phyloP scores from a whole-genome alignment of 108 stramenopile species.

The Pseudonitzschia pungens region DNA sequence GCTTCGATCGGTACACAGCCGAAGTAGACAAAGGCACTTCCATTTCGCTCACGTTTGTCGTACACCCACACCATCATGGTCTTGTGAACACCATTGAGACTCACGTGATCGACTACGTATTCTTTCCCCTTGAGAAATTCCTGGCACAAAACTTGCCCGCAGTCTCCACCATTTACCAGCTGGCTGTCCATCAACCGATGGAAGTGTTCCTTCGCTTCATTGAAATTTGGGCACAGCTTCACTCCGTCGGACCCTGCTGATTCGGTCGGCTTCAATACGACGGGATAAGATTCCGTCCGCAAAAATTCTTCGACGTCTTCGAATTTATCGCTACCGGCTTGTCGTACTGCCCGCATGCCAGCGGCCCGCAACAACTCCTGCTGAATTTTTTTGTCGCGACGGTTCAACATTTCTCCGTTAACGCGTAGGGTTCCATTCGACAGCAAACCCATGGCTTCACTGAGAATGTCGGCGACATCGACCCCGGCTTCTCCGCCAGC shows the following conservation, averaged over 20 bases:
- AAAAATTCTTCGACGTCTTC: conserved; percentile 77
- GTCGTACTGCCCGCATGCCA: conserved; percentile 81
- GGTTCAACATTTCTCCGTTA: conserved; percentile 50
- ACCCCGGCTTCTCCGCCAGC: conserved; percentile 88
- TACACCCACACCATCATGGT: conserved; percentile 89
- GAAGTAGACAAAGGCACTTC: conserved; percentile 82
- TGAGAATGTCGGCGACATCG: conserved; percentile 67
- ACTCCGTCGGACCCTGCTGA: conserved; percentile 86
- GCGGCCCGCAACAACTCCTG: conserved; percentile 71
- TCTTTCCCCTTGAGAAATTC: conserved; percentile 58
- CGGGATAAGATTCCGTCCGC: conserved; percentile 59
- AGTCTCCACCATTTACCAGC: conserved; percentile 52
- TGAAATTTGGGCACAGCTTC: conserved; percentile 46
- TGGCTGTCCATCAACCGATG: conserved; percentile 47
- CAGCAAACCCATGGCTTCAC: conserved; percentile 58
- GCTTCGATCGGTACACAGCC: conserved; percentile 69
- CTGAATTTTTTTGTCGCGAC: conserved; percentile 85
- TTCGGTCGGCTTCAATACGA: conserved; percentile 92
- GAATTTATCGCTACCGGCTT: conserved; percentile 76
- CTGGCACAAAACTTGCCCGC: conserved; percentile 44
- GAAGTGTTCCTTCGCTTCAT: conserved; percentile 60
- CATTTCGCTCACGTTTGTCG: conserved; percentile 91
- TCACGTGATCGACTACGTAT: conserved; percentile 81
- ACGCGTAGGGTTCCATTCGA: conserved; percentile 57
- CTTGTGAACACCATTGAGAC: conserved; percentile 76